Conservation (phyloP, 73 alveolate genomes). For the Paramecium primaurelia region DNA sequence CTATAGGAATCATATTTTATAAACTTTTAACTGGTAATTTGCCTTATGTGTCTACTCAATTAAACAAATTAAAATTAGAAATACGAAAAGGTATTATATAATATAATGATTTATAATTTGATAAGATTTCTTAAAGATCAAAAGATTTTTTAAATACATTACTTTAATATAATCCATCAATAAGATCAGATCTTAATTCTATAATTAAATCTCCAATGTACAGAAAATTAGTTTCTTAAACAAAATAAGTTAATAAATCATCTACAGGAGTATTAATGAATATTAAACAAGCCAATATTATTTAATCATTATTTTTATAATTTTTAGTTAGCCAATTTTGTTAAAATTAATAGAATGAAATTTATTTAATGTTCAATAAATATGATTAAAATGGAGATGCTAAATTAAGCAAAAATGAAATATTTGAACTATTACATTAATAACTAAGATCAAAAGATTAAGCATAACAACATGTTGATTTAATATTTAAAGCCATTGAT, state of each 20-base stretch:
- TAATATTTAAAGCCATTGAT: not conserved
- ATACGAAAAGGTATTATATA: not conserved
- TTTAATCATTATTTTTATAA: not conserved
- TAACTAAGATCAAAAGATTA: not conserved
- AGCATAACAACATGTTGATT: not conserved
- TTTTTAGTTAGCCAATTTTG: not conserved
- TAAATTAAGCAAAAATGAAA: not conserved
- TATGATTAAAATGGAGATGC: conserved; percentile 1
- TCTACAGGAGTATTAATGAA: not conserved
- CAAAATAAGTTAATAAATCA: not conserved
- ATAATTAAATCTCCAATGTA: not conserved
- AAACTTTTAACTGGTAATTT: not conserved
- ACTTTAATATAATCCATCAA: not conserved
- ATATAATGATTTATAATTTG: not conserved
- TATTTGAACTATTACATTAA: not conserved
- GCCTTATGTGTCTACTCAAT: not conserved
- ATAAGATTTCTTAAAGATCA: not conserved
- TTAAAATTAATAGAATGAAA: not conserved
- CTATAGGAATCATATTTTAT: not conserved
- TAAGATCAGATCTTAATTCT: not conserved
- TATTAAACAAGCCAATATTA: not conserved
- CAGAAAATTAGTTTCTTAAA: not conserved
- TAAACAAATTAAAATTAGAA: not conserved
- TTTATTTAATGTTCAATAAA: not conserved
- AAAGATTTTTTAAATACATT: not conserved